phyloP scores from a whole-genome alignment of 768 basidiomycete species.

The Podaxis sp. region DNA sequence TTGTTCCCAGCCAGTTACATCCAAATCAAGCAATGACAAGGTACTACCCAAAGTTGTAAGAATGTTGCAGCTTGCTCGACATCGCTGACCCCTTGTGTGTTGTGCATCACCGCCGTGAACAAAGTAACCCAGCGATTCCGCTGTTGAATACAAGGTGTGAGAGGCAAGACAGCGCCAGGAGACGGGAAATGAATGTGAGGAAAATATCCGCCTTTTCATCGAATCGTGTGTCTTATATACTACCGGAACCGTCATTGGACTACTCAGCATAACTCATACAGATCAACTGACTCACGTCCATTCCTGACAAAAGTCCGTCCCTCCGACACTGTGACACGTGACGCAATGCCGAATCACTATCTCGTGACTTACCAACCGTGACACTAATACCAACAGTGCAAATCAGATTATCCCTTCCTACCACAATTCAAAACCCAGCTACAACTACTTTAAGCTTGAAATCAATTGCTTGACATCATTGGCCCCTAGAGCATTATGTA shows the following conservation, averaged over 20 bases:
- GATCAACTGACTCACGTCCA: background rate
- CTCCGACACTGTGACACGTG: too few species aligned
- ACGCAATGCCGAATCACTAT: too few species aligned
- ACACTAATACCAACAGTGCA: too few species aligned
- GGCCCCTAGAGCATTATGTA: too few species aligned
- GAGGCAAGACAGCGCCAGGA: background rate
- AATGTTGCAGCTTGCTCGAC: background rate
- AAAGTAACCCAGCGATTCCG: background rate
- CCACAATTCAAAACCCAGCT: too few species aligned
- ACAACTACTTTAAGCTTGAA: too few species aligned
- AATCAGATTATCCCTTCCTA: too few species aligned
- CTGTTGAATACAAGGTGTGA: background rate
- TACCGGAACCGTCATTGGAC: background rate
- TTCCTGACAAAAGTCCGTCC: too few species aligned
- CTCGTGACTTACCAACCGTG: too few species aligned
- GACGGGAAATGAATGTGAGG: background rate
- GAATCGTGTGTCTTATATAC: background rate
- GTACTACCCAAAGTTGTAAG: background rate
- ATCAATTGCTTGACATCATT: too few species aligned
- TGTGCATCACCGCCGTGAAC: background rate
- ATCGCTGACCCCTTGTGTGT: background rate
- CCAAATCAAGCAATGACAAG: background rate
- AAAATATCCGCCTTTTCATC: background rate
- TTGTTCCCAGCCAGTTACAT: background rate
- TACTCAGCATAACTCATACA: background rate